phyloP scores from a whole-genome alignment of 2,329 filamentous ascomycete species.

The Metarhizium album region DNA sequence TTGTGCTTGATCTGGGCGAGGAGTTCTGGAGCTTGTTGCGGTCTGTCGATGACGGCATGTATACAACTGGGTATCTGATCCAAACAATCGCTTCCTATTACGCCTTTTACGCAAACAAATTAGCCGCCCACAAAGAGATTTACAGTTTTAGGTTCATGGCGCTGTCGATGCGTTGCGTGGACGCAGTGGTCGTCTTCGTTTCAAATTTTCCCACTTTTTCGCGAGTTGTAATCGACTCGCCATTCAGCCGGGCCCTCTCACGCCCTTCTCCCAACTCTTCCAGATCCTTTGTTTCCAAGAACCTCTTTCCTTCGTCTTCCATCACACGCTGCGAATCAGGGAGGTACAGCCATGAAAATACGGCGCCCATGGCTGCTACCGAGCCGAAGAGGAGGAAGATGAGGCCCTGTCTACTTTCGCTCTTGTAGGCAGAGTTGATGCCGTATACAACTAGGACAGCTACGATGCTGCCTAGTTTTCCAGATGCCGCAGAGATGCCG shows the following conservation, averaged over 20 bases:
- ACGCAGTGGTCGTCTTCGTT: constrained; percentile 17
- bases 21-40: not conserved
- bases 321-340: constrained; percentile 33
- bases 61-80: not conserved
- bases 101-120: not conserved
- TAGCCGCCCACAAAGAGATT: not conserved
- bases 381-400: constrained; percentile 40
- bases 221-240: constrained; percentile 32
- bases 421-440: constrained; percentile 34
- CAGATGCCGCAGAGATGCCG: constrained; percentile 49
- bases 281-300: constrained; percentile 34
- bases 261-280: constrained; percentile 41
- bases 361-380: constrained; percentile 36
- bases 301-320: constrained; percentile 23
- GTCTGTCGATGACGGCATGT: not conserved
- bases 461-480: constrained; percentile 46
- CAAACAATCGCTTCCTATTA: not conserved
- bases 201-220: constrained; percentile 32
- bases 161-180: constrained; percentile 1
- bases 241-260: constrained; percentile 30
- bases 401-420: constrained; percentile 33
- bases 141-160: not conserved
- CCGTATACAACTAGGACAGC: constrained; percentile 39
- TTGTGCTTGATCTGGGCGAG: no score
- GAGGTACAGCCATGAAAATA: constrained; percentile 42